A percentile compares a stretch with the other conserved stretches of the same genome.
Conservation (phyloP, 352 stramenopile genomes). For the Pythium aristosporum region DNA sequence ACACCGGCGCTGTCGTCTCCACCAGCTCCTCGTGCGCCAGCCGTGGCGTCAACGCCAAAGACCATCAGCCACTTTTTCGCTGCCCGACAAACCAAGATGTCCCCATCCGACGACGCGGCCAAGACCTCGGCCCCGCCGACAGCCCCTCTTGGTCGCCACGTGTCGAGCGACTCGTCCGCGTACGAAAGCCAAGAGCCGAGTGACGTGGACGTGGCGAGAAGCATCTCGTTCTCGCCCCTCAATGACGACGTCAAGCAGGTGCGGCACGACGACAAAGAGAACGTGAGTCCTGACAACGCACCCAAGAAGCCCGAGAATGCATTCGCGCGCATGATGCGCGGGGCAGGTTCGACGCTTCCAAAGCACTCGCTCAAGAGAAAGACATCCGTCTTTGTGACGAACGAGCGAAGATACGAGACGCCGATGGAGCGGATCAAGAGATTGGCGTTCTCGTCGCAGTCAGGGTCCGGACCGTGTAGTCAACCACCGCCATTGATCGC, state of each 20-base stretch:
- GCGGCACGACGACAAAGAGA: conserved; percentile 40
- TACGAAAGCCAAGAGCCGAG: conserved; percentile 61
- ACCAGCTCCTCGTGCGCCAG: not conserved
- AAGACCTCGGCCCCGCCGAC: conserved; percentile 1
- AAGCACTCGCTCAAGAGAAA: conserved; percentile 60
- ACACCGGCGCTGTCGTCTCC: conserved; percentile 11
- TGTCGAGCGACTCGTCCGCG: conserved; percentile 17
- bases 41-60: conserved; percentile 1
- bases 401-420: conserved; percentile 5
- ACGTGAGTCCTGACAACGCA: conserved; percentile 30
- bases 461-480: not conserved
- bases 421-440: conserved; percentile 20
- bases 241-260: conserved; percentile 31
- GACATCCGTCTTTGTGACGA: conserved; percentile 10
- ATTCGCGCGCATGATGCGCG: conserved; percentile 75
- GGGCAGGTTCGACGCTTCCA: conserved; percentile 52
- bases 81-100: conserved; percentile 6
- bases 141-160: conserved; percentile 3
- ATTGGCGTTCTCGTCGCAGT: conserved; percentile 10
- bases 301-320: conserved; percentile 50
- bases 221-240: conserved; percentile 52
- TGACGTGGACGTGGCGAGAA: conserved; percentile 45
- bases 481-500: not conserved
- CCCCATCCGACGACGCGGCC: conserved; percentile 3
- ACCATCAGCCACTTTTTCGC: conserved; percentile 54